phyloP scores from a whole-genome alignment of 1,284 basidiomycete species.

The Ceratobasidium sp. region DNA sequence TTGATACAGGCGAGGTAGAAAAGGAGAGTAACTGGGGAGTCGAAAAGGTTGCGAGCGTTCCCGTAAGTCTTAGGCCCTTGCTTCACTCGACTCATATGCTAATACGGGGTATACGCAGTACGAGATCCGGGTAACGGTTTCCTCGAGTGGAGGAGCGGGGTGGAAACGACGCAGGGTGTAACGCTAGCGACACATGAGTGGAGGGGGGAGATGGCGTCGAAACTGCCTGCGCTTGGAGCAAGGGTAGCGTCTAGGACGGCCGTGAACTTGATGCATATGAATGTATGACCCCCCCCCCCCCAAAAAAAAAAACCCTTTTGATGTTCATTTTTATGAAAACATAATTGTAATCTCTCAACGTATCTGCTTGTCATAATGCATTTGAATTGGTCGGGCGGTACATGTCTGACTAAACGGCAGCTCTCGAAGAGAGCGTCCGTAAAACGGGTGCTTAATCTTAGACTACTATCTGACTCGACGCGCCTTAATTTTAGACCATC shows the following conservation, averaged over 20 bases:
- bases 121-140: constrained; percentile 14
- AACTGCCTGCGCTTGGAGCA: constrained; percentile 4
- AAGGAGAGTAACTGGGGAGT: constrained; percentile 16
- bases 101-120: constrained; percentile 6
- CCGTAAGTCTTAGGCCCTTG: constrained; percentile 4
- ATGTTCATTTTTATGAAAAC: no score
- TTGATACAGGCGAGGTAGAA: neutral
- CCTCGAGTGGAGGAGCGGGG: neutral
- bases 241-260: neutral
- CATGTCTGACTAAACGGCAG: neutral
- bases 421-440: neutral
- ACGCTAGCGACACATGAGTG: constrained; percentile 17
- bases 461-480: neutral
- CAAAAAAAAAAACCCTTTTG: no score
- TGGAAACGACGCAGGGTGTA: neutral
- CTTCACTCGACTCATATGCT: neutral
- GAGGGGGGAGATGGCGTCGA: constrained; percentile 7
- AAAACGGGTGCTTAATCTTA: neutral
- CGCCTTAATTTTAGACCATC: no score
- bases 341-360: no score
- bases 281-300: constrained; percentile 8
- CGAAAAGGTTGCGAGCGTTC: neutral
- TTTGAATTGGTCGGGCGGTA: neutral
- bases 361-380: no score
- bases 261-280: constrained; percentile 3